These are phyloP conservation scores for Yamadazyma kitorensis DNA, from an alignment of 805 yeast species.

Conservation along the genomic window DNA sequence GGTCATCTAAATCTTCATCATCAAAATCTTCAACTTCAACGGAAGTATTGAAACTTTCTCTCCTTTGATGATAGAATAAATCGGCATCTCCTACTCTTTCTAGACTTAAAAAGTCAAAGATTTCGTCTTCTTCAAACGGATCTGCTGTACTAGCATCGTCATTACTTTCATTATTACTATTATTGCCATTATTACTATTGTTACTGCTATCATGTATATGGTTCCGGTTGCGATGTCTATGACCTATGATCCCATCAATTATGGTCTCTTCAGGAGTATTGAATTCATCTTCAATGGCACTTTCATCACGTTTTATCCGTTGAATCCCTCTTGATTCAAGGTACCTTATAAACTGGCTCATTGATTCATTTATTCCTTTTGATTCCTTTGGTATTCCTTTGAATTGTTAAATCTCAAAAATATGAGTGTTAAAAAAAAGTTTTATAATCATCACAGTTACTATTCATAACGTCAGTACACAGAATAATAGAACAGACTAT, in stretches of 20 bases:
- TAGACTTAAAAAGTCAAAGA: constrained; percentile 18
- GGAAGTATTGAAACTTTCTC: constrained; percentile 18
- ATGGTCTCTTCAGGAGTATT: neutral
- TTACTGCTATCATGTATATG: too few relatives aligned
- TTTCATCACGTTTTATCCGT: constrained; percentile 2
- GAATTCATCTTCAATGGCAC: neutral
- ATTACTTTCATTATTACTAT: too few relatives aligned
- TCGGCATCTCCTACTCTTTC: constrained; percentile 23
- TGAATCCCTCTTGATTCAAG: constrained; percentile 11
- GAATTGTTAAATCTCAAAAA: too few relatives aligned
- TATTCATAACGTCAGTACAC: too few relatives aligned
- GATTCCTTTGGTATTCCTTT: too few relatives aligned
- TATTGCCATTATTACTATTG: too few relatives aligned
- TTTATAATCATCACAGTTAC: too few relatives aligned
- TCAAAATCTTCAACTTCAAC: constrained; percentile 2
- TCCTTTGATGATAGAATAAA: constrained; percentile 18
- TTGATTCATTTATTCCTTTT: neutral
- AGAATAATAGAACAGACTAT: neutral
- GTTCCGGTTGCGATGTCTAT: too few relatives aligned
- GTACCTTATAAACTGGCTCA: constrained; percentile 7
- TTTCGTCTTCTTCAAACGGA: constrained; percentile 5
- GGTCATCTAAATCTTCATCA: neutral
- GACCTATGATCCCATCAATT: too few relatives aligned
- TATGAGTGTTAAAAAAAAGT: too few relatives aligned
- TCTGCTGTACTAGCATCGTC: constrained; percentile 5